phyloP scores from a whole-genome alignment of 441 rosid species.

The Mallotus japonicus region DNA sequence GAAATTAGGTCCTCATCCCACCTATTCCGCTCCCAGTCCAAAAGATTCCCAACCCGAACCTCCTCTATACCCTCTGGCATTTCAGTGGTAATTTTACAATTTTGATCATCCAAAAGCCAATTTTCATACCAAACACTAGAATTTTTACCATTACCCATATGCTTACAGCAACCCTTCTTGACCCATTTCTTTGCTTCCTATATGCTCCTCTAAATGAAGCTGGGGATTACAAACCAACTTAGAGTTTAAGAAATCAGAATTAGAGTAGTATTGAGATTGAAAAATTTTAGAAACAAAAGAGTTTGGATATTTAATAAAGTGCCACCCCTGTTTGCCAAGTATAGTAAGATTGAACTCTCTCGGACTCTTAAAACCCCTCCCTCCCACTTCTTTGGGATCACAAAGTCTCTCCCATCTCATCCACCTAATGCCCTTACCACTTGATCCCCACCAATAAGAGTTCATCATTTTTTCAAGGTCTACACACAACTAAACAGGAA shows the following conservation, averaged over 20 bases:
- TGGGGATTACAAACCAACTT: neutral
- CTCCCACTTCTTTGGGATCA: neutral
- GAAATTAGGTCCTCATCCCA: too few relatives aligned
- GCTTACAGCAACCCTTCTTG: neutral
- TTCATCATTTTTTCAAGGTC: too few relatives aligned
- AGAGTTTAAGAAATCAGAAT: neutral
- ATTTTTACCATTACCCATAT: too few relatives aligned
- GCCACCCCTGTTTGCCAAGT: neutral
- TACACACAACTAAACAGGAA: too few relatives aligned
- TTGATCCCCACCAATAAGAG: neutral
- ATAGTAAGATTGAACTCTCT: neutral
- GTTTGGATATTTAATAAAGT: neutral
- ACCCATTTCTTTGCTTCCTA: neutral
- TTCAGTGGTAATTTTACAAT: too few relatives aligned
- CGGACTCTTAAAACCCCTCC: neutral
- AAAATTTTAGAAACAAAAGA: neutral
- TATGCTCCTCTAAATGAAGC: neutral
- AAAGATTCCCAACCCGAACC: too few relatives aligned
- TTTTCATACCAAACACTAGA: too few relatives aligned
- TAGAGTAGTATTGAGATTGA: neutral
- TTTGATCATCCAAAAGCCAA: too few relatives aligned
- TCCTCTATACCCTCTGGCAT: too few relatives aligned
- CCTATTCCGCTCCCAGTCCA: too few relatives aligned
- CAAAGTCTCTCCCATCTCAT: neutral
- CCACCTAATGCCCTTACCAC: neutral